phyloP scores from a whole-genome alignment of 1,139 yeast genomes.

The Sugiyamaella grinbergsii region DNA sequence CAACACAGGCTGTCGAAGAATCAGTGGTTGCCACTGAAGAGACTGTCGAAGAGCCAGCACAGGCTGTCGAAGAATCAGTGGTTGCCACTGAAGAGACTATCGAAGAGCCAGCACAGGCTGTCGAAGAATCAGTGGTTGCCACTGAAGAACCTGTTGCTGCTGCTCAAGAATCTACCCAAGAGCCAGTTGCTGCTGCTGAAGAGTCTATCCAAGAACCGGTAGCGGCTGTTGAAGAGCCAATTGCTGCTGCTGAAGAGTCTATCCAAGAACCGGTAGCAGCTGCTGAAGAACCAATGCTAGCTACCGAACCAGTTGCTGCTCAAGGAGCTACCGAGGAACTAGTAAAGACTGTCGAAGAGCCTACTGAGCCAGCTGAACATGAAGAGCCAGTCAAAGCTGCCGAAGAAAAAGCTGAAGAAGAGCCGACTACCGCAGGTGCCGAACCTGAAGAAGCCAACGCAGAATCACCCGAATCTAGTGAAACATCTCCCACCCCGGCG shows the following conservation, averaged over 20 bases:
- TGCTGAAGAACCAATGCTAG: background rate
- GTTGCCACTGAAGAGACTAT: slow-evolving; percentile 11
- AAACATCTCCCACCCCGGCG: slow-evolving; percentile 5
- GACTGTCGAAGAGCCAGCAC: slow-evolving; percentile 13
- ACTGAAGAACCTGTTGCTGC: slow-evolving; percentile 1
- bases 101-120: slow-evolving; percentile 17
- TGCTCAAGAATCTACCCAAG: slow-evolving; percentile 14
- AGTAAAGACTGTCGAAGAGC: slow-evolving; percentile 14
- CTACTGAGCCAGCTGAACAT: slow-evolving; percentile 9
- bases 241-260: background rate
- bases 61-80: slow-evolving; percentile 11
- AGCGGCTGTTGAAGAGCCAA: background rate
- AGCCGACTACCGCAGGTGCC: slow-evolving; percentile 9
- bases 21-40: slow-evolving; percentile 7
- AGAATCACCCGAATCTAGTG: slow-evolving; percentile 7
- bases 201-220: slow-evolving; percentile 14
- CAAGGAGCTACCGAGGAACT: slow-evolving; percentile 18
- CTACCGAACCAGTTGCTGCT: too few species aligned
- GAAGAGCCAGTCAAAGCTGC: slow-evolving; percentile 14
- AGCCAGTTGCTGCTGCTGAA: slow-evolving; percentile 5
- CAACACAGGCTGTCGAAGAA: slow-evolving; percentile 3
- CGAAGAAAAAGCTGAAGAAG: slow-evolving; percentile 14
- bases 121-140: slow-evolving; percentile 8
- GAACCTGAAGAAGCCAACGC: background rate
- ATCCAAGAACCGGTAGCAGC: slow-evolving; percentile 13